These are phyloP conservation scores for Pseudoneurospora amorphoporcata DNA, from an alignment of 495 filamentous ascomycete genomes.

Conservation along the genomic window DNA sequence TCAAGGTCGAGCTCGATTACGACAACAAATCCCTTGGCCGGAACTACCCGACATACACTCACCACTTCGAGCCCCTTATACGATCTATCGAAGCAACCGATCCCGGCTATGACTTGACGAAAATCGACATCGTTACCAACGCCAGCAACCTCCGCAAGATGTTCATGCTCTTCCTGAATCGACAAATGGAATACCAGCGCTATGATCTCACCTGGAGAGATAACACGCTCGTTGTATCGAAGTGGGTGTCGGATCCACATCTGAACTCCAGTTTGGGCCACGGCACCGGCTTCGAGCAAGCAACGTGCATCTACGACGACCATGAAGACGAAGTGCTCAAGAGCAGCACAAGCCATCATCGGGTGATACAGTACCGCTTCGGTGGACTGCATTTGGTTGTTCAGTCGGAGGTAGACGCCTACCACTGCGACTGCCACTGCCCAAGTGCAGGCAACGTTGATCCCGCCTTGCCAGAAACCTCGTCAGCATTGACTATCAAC, in stretches of 20 bases:
- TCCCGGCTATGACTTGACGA: constrained; percentile 4
- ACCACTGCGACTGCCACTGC: constrained; percentile 10
- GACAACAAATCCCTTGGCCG: background rate
- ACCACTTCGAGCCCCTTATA: constrained; percentile 16
- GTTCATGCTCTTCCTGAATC: constrained; percentile 12
- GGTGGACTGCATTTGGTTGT: constrained; percentile 11
- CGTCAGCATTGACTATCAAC: background rate
- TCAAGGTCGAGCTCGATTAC: background rate
- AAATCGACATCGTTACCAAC: constrained; percentile 10
- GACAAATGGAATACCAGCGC: background rate
- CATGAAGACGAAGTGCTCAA: constrained; percentile 4
- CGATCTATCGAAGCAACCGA: constrained; percentile 7
- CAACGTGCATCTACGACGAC: constrained; percentile 9
- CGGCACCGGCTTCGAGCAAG: constrained; percentile 15
- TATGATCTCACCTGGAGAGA: constrained; percentile 12
- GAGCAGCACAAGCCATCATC: constrained; percentile 17
- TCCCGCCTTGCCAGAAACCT: background rate
- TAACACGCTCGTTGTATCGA: constrained; percentile 7
- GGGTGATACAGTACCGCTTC: constrained; percentile 15
- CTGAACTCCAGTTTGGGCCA: constrained; percentile 2
- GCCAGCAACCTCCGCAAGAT: constrained; percentile 16
- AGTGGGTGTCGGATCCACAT: constrained; percentile 11
- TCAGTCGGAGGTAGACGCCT: constrained; percentile 17
- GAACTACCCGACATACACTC: constrained; percentile 1
- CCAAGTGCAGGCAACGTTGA: background rate